phyloP scores from a whole-genome alignment of 176 grass and related monocot species.

The Microstegium vimineum region DNA sequence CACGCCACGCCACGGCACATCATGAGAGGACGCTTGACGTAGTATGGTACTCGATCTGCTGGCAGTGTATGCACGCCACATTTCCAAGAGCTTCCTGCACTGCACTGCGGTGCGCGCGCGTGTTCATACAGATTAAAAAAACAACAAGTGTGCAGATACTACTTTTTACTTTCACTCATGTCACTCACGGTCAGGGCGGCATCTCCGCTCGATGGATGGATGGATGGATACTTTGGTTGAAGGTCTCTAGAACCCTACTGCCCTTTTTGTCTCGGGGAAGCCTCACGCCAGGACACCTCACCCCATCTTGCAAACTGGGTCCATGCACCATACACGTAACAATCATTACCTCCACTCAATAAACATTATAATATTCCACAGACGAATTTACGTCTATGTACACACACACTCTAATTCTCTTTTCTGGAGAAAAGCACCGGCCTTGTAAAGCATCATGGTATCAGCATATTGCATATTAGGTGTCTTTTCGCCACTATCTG shows the following conservation, averaged over 20 bases:
- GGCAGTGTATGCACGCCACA: background rate
- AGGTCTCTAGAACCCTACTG: slow-evolving; percentile 38
- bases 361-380: slow-evolving; percentile 4
- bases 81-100: background rate
- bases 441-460: background rate
- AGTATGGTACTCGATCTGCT: slow-evolving; percentile 20
- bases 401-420: no score
- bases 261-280: slow-evolving; percentile 44
- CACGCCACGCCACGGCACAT: slow-evolving; percentile 5
- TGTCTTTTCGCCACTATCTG: background rate
- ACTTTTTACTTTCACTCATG: slow-evolving; percentile 19
- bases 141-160: background rate
- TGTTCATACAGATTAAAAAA: background rate
- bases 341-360: slow-evolving; percentile 45
- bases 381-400: background rate
- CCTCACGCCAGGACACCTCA: slow-evolving; percentile 9
- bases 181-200: background rate
- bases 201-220: background rate
- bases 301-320: slow-evolving; percentile 12
- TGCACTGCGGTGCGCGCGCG: background rate
- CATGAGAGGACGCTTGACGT: slow-evolving; percentile 26
- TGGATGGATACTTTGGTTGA: slow-evolving; percentile 30
- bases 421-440: background rate
- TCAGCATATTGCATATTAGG: background rate
- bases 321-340: slow-evolving; percentile 40